These are phyloP conservation scores for Glomus cerebriforme DNA, from an alignment of 192 early-diverging fungal species.

Conservation along the genomic window DNA sequence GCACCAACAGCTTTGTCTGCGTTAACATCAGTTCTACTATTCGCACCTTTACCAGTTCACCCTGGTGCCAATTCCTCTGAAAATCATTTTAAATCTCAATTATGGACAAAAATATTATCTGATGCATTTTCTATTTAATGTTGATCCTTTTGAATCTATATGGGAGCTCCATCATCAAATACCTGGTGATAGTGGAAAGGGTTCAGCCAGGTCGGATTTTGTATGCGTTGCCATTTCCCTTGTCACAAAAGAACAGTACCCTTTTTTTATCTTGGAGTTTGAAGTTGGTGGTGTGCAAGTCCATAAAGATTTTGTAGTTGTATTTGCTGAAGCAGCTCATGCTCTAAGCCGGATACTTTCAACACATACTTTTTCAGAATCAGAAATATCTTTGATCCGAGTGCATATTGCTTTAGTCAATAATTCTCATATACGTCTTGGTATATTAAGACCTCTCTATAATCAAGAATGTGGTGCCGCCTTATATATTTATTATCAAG, in stretches of 20 bases:
- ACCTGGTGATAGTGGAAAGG: slow-evolving; percentile 12
- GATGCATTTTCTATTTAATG: slow-evolving; percentile 13
- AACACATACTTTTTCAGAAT: not conserved
- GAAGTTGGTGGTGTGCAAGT: slow-evolving; percentile 11
- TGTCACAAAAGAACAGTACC: not conserved
- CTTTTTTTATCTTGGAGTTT: slow-evolving; percentile 19
- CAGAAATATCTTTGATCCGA: not conserved
- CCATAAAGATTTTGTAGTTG: slow-evolving; percentile 22
- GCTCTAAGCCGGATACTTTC: not conserved
- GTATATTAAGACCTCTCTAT: slow-evolving; percentile 8
- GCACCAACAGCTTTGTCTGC: slow-evolving; percentile 8
- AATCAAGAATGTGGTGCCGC: not conserved
- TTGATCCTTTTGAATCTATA: slow-evolving; percentile 2
- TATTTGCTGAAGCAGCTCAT: not conserved
- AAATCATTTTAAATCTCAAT: slow-evolving; percentile 16
- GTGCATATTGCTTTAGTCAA: slow-evolving; percentile 6
- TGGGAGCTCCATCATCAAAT: slow-evolving; percentile 11
- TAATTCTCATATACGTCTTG: slow-evolving; percentile 14
- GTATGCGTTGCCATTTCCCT: not conserved
- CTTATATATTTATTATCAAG: slow-evolving; percentile 20
- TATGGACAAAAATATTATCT: slow-evolving; percentile 11
- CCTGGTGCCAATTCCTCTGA: not conserved
- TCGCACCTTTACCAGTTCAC: not conserved
- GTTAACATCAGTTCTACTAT: not conserved
- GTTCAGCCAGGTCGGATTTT: slow-evolving; percentile 17